phyloP scores from a whole-genome alignment of 129 eudicot genomes.

The Cynara cardunculus region DNA sequence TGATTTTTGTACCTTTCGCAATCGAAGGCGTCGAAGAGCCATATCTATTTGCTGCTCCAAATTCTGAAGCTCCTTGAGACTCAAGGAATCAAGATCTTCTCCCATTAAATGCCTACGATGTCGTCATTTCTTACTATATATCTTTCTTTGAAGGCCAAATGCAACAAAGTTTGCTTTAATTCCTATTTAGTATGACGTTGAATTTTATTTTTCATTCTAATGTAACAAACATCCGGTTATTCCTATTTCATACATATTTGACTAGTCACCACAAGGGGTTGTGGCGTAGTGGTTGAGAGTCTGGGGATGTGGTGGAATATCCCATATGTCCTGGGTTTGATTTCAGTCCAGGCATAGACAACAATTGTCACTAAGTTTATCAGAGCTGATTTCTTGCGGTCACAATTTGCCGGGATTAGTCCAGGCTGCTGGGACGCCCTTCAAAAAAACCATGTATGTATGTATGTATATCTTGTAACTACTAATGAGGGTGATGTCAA shows the following conservation, averaged over 20 bases:
- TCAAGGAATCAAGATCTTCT: conserved; percentile 66
- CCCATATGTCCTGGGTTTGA: no score
- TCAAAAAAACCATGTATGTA: no score
- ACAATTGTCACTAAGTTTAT: no score
- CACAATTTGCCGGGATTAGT: no score
- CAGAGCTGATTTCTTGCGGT: no score
- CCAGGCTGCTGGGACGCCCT: no score
- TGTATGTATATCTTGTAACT: not conserved
- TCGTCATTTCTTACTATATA: not conserved
- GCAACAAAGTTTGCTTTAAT: not conserved
- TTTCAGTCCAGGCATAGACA: no score
- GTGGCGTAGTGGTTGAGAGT: no score
- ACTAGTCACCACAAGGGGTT: no score
- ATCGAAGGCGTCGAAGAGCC: conserved; percentile 65
- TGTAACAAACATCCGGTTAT: not conserved
- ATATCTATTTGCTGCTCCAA: conserved; percentile 79
- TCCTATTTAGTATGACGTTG: not conserved
- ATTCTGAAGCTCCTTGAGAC: conserved; percentile 76
- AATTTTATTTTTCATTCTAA: no score
- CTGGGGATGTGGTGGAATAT: no score
- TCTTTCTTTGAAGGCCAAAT: not conserved
- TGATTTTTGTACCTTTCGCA: conserved; percentile 59
- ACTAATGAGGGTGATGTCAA: not conserved
- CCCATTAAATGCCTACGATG: conserved; percentile 66
- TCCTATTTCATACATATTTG: not conserved